A percentile compares a stretch with the other conserved stretches of the same genome.
These are phyloP conservation scores for Zopfia rhizophila DNA, from an alignment of 2,329 filamentous ascomycete species.

Conservation along the genomic window DNA sequence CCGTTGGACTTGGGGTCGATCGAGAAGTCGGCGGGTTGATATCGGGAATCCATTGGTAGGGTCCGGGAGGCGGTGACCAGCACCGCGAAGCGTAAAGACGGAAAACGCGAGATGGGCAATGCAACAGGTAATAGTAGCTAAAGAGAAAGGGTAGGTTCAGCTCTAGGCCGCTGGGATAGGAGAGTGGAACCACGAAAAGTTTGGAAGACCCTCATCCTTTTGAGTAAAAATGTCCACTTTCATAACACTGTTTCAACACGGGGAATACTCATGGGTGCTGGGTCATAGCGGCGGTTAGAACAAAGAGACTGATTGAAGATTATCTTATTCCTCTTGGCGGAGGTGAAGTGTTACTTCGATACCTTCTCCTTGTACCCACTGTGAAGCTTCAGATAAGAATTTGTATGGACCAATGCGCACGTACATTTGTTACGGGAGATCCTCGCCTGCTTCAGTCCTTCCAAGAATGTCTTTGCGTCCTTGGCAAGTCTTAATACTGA, in stretches of 20 bases:
- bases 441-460: too few species aligned
- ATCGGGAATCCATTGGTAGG: conserved; percentile 43
- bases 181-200: conserved; percentile 27
- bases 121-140: conserved; percentile 22
- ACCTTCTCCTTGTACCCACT: conserved; percentile 42
- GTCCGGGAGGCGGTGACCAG: conserved; percentile 40
- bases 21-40: conserved; percentile 37
- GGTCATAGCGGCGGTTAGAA: conserved; percentile 36
- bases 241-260: conserved; percentile 41
- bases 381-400: conserved; percentile 40
- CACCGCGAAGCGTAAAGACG: conserved; percentile 36
- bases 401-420: conserved; percentile 30
- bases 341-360: conserved; percentile 42
- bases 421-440: conserved; percentile 29
- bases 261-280: conserved; percentile 31
- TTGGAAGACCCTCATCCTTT: conserved; percentile 35
- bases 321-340: conserved; percentile 41
- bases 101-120: conserved; percentile 29
- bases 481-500: too few species aligned
- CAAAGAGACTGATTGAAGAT: conserved; percentile 33
- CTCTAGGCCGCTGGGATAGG: conserved; percentile 35
- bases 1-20: conserved; percentile 36
- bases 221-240: conserved; percentile 25
- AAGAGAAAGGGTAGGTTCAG: conserved; percentile 29
- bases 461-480: too few species aligned